Percentiles rank a stretch among this genome's conserved stretches.
phyloP scores from a whole-genome alignment of 441 rosid species.

The Metrosideros polymorpha region DNA sequence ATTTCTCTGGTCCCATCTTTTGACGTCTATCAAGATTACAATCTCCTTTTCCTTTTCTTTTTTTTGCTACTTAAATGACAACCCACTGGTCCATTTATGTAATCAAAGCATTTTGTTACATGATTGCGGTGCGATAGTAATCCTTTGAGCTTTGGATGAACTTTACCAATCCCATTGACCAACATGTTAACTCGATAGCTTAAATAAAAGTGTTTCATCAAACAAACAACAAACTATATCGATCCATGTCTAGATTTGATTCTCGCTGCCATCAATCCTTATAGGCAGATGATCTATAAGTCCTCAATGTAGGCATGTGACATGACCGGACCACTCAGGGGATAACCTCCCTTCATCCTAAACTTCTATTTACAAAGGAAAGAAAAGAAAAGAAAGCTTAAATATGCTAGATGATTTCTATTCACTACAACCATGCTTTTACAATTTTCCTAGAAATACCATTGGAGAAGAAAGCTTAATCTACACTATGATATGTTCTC shows the following conservation, averaged over 20 bases:
- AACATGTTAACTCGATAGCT: background rate
- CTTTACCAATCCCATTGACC: background rate
- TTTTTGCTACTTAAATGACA: background rate
- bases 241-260: too few species aligned
- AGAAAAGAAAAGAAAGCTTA: background rate
- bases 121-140: background rate
- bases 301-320: too few species aligned
- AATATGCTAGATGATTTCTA: background rate
- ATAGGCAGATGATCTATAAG: too few species aligned
- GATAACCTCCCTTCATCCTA: background rate
- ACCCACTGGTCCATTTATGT: background rate
- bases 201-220: background rate
- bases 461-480: slow-evolving; percentile 10
- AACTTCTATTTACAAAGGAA: too few species aligned
- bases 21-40: background rate
- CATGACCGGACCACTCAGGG: too few species aligned
- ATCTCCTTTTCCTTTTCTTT: background rate
- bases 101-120: background rate
- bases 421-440: slow-evolving; percentile 29
- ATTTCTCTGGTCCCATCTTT: background rate
- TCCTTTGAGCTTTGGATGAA: background rate
- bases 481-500: background rate
- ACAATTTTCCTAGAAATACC: slow-evolving; percentile 21
- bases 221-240: too few species aligned
- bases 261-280: too few species aligned